Percentiles rank a stretch among this genome's conserved stretches.
Conservation (phyloP, 352 stramenopile species). For the Phytophthora colocasiae region DNA sequence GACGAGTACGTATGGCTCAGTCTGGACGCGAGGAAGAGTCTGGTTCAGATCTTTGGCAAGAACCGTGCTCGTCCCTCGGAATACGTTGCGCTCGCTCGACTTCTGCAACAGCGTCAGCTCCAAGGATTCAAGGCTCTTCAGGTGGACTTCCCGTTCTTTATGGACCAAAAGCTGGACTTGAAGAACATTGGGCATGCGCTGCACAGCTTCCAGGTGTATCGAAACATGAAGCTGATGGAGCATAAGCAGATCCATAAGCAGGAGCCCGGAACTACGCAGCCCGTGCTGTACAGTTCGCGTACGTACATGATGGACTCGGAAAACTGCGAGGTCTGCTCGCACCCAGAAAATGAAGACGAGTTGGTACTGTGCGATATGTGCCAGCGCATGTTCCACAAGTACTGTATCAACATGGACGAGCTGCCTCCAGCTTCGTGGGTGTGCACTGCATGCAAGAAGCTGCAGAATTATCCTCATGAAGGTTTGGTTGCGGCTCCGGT, state of each 20-base stretch:
- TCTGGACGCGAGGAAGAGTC: constrained; percentile 76
- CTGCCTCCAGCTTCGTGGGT: constrained; percentile 83
- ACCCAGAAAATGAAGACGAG: constrained; percentile 69
- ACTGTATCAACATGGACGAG: constrained; percentile 83
- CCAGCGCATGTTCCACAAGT: constrained; percentile 85
- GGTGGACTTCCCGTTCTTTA: constrained; percentile 83
- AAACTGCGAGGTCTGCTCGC: constrained; percentile 67
- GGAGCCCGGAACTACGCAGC: constrained; percentile 59
- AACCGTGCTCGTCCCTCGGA: constrained; percentile 72
- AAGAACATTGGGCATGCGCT: constrained; percentile 88
- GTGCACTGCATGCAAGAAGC: constrained; percentile 73
- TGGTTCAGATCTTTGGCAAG: constrained; percentile 88
- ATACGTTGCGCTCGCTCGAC: constrained; percentile 67
- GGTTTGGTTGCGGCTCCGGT: constrained; percentile 53
- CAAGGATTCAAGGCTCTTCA: constrained; percentile 86
- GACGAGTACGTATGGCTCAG: constrained; percentile 87
- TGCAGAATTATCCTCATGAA: constrained; percentile 70
- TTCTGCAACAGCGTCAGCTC: constrained; percentile 77
- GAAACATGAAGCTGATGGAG: constrained; percentile 86
- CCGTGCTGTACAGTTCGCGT: constrained; percentile 69
- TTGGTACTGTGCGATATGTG: constrained; percentile 85
- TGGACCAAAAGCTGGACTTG: constrained; percentile 79
- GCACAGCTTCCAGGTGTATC: constrained; percentile 83
- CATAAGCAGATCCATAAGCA: constrained; percentile 76
- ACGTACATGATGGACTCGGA: constrained; percentile 82